A percentile compares a stretch with the other conserved stretches of the same genome.
Evolutionary conservation across 768 basidiomycete species (phyloP).

Genomic region (Serendipita sp.): DNA sequence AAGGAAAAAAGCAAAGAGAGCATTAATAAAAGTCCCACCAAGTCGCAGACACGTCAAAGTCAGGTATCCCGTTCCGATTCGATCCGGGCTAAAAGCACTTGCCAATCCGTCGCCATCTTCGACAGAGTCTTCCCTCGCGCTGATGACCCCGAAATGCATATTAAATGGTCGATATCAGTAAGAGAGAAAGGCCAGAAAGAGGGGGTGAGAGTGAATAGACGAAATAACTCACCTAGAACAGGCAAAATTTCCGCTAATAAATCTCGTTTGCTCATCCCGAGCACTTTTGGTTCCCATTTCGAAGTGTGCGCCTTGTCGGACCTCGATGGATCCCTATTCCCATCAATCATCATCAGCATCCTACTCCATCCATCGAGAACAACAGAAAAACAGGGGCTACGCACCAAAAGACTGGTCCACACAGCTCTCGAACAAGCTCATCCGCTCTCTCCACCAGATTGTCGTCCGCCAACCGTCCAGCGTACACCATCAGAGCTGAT

Average conservation of each 20-base stretch:
- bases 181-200: constrained; percentile 8
- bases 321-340: constrained; percentile 26
- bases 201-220: not conserved
- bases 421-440: constrained; percentile 78
- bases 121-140: constrained; percentile 61
- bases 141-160: too few relatives aligned
- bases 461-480: constrained; percentile 77
- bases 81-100: constrained; percentile 39
- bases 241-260: constrained; percentile 64
- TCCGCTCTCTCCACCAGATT: constrained; percentile 79
- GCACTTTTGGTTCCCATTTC: constrained; percentile 49
- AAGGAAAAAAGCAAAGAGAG: too few relatives aligned
- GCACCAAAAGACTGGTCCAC: constrained; percentile 82
- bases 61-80: constrained; percentile 8
- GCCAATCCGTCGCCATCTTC: constrained; percentile 67
- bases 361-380: not conserved
- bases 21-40: too few relatives aligned
- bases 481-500: constrained; percentile 56
- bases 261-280: constrained; percentile 67
- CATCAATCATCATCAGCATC: too few relatives aligned
- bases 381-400: constrained; percentile 18
- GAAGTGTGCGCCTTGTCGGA: constrained; percentile 48
- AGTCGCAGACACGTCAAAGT: not conserved
- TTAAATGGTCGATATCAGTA: too few relatives aligned
- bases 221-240: constrained; percentile 50